Base-by-base conservation (phyloP, 768 basidiomycete species). In the Tulasnella sp. region DNA sequence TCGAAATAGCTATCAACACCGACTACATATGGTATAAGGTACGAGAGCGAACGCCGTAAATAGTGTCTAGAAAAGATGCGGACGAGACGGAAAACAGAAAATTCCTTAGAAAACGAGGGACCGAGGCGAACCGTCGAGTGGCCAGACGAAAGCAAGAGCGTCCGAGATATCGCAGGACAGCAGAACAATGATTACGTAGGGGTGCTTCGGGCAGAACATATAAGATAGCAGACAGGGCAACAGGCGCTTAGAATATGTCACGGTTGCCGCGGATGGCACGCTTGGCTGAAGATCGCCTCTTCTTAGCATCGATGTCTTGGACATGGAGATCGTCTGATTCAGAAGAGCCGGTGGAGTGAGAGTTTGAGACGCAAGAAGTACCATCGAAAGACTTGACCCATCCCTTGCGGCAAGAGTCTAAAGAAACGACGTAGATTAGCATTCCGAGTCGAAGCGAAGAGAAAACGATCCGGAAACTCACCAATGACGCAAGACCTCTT, bases 401-500 rank as follows among this genome's bases (percentile, higher is more conserved):
- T 58, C n/a, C 54, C 54, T 58, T 58, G 25, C 54, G 54, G 54
- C 54, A 58, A 58, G 54, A 58, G 54, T 58, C 54, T 58, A 25
- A n/a, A 58, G 0, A n/a, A 58, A 54, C 8, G 52, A n/a, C n/a
- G 11, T 2, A 22, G 12, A 8, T n/a, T 22, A 58, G 54, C 22
- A 58, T 29, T 8, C n/a, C 54, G 22, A 2, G 2, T 25, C n/a
- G n/a, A 58, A 52, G 17, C 49, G 49, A 52, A 52, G 5, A 12
- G 39, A 39, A 5, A 39, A 39, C 8, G 29, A n/a, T n/a, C n/a
- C 31, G 3, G 25, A 25, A 34, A 31, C 29, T 12, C 5, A 64
- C 58, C 58, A 31, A 64, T 64, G 3, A 34, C 58, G 77, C 86
- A 87, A 37, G 78, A 58, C 15, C 84, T 83, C 7, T 77, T 76